Base-by-base conservation (phyloP, 2,329 filamentous ascomycete species). In the Fusarium sp. region DNA sequence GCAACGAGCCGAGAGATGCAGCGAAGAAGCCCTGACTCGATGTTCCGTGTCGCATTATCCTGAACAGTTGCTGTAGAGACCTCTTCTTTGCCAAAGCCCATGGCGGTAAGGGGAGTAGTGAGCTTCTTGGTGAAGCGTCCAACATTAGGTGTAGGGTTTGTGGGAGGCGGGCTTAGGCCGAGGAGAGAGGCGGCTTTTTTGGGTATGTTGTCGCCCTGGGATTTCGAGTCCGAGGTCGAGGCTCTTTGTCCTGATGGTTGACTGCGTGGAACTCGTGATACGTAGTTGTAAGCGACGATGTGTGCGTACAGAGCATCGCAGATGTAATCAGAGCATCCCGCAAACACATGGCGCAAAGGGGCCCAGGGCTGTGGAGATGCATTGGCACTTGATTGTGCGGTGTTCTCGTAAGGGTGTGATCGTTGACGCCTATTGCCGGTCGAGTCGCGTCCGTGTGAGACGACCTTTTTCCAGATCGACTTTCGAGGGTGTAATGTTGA, bases 231-330 rank as follows among this genome's bases (percentile, higher is more conserved):
- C 3, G 48, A 34, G 7, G 42, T 67, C 15, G 52, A 59, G 12
- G 29, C 40, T 31, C 63, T 67, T 7, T 53, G 59, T 24, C 54
- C 55, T 10, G 67, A 50, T 7, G 67, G 42, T 7, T 73, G 61
- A 45, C 53, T 58, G 54, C 68, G 61, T 29, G 69, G 68, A 25
- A 74, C 68, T 34, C 76, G 69, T n/a, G 73, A 74, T 44, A 87
- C 75, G 73, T 87, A 87, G 72, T 86, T 87, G 72, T 84, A 86
- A 0, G 83, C 84, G 5, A 87, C 73, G 8, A 87, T 76, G 65
- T 88, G 84, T 0, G 85, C 85, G 66, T 87, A 87, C 6, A 88
- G 72, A 0, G 84, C 83, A 47, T 87, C 83, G 67, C 84, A 86
- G 6, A 86, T 79, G 64, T 83, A 81, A 59, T 85, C 82, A 3